Percentiles rank a stretch among this genome's conserved stretches.
Evolutionary conservation across 306 rosid genomes (phyloP).

Genomic region (Canavalia gladiata): DNA sequence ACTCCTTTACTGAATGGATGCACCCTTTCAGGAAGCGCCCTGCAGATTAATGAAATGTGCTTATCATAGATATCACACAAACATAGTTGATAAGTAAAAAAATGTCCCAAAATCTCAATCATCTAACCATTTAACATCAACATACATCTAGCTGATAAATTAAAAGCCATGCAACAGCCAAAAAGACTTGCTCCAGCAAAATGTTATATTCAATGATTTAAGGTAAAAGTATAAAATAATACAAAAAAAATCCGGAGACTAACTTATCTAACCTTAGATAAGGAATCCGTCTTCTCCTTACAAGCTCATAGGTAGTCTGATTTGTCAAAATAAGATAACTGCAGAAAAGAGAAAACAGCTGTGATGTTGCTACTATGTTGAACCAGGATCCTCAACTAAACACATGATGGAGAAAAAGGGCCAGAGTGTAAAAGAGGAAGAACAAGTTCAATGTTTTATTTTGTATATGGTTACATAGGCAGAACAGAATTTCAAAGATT

Average conservation of each 20-base stretch:
- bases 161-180: conserved; percentile 24
- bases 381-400: conserved; percentile 35
- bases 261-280: conserved; percentile 79
- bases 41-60: conserved; percentile 49
- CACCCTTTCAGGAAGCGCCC: conserved; percentile 85
- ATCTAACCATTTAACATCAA: conserved; percentile 7
- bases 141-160: conserved; percentile 30
- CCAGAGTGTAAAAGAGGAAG: conserved; percentile 34
- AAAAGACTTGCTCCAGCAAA: conserved; percentile 15
- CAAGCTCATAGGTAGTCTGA: conserved; percentile 94
- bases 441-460: conserved; percentile 3
- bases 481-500: conserved; percentile 34
- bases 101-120: not conserved
- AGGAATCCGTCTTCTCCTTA: conserved; percentile 91
- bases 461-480: conserved; percentile 18
- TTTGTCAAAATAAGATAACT: conserved; percentile 93
- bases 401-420: conserved; percentile 26
- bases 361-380: conserved; percentile 7
- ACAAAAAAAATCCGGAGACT: conserved; percentile 36
- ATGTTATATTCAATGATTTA: conserved; percentile 39
- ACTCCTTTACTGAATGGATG: conserved; percentile 91
- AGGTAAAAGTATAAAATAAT: conserved; percentile 21
- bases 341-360: conserved; percentile 53
- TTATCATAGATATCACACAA: conserved; percentile 33
- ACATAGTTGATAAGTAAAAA: not conserved